A percentile compares a stretch with the other conserved stretches of the same genome.
phyloP scores from a whole-genome alignment of 768 basidiomycete species.

The Crucibulum laeve region DNA sequence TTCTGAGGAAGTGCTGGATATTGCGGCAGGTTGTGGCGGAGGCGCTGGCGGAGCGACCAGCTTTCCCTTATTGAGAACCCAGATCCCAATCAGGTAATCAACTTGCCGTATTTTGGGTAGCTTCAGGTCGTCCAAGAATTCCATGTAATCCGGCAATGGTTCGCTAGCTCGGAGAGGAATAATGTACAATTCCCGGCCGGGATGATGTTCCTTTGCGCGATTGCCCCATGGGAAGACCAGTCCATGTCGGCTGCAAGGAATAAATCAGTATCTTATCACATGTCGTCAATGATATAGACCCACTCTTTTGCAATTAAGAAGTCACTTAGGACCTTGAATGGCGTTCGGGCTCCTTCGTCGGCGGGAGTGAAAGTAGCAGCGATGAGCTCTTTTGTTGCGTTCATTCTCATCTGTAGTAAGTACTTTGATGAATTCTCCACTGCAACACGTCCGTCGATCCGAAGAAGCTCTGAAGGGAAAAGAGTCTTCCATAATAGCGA shows the following conservation, averaged over 20 bases:
- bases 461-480: slow-evolving; percentile 64
- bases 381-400: slow-evolving; percentile 72
- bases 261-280: slow-evolving; percentile 1
- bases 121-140: slow-evolving; percentile 71
- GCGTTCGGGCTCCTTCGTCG: slow-evolving; percentile 35
- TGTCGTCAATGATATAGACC: slow-evolving; percentile 6
- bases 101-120: slow-evolving; percentile 60
- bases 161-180: slow-evolving; percentile 67
- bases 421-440: slow-evolving; percentile 74
- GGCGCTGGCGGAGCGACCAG: slow-evolving; percentile 43
- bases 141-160: slow-evolving; percentile 79
- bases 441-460: slow-evolving; percentile 83
- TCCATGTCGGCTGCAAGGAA: slow-evolving; percentile 66
- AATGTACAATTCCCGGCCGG: slow-evolving; percentile 85
- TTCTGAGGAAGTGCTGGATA: slow-evolving; percentile 12
- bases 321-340: slow-evolving; percentile 58
- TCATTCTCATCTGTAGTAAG: slow-evolving; percentile 73
- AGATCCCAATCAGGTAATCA: slow-evolving; percentile 76
- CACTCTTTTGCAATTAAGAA: slow-evolving; percentile 74
- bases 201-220: slow-evolving; percentile 65
- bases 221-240: slow-evolving; percentile 84
- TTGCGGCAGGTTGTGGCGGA: slow-evolving; percentile 12
- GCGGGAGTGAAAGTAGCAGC: slow-evolving; percentile 69
- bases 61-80: slow-evolving; percentile 82
- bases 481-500: slow-evolving; percentile 72